Evolutionary conservation across 129 eudicot genomes (phyloP).

Genomic region (Apium graveolens): DNA sequence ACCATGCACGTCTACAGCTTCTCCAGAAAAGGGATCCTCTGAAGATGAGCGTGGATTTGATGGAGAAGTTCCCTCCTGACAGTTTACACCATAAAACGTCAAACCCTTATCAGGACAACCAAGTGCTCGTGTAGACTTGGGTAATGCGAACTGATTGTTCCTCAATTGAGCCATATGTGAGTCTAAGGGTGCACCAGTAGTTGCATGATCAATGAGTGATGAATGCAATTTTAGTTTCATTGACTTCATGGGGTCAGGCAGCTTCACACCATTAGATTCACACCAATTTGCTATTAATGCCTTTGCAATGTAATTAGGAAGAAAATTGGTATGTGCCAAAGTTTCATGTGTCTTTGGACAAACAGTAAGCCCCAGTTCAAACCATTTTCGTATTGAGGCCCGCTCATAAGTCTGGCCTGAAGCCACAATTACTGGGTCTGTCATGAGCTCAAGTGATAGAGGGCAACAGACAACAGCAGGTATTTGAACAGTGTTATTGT

Average conservation of each 20-base stretch:
- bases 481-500: constrained; percentile 55
- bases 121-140: too few species aligned
- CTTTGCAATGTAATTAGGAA: constrained; percentile 92
- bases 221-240: constrained; percentile 36
- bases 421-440: constrained; percentile 94
- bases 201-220: constrained; percentile 24
- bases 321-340: constrained; percentile 68
- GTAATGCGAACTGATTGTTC: too few species aligned
- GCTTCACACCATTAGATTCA: constrained; percentile 61
- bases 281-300: constrained; percentile 96
- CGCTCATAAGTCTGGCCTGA: constrained; percentile 97
- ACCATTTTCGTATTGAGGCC: constrained; percentile 71
- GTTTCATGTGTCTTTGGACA: constrained; percentile 94
- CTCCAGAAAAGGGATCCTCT: constrained; percentile 50
- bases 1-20: constrained; percentile 34
- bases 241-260: constrained; percentile 72
- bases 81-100: constrained; percentile 37
- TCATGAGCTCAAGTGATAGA: constrained; percentile 91
- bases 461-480: constrained; percentile 97
- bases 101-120: too few species aligned
- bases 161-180: too few species aligned
- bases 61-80: constrained; percentile 38
- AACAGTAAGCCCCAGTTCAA: constrained; percentile 89
- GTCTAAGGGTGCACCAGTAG: constrained; percentile 28
- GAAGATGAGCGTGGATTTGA: constrained; percentile 57